Evolutionary conservation across 164 flowering plant species (phyloP).

Genomic region (Cinnamomum chago): DNA sequence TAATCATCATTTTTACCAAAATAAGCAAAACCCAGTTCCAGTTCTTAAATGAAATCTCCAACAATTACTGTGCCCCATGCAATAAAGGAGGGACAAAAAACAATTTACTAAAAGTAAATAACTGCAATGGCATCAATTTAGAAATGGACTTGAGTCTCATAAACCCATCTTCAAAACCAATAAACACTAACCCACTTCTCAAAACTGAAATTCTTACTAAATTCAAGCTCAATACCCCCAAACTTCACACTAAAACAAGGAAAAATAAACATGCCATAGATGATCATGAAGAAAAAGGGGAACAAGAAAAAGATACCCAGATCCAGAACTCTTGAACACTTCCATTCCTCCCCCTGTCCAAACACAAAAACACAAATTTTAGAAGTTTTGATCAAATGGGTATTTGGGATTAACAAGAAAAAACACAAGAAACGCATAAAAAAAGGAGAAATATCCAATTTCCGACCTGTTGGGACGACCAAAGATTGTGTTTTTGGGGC

Average conservation of each 20-base stretch:
- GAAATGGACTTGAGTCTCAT: not conserved
- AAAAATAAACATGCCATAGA: not conserved
- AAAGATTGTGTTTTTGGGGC: not conserved
- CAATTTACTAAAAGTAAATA: not conserved
- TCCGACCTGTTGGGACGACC: not conserved
- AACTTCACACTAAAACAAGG: not conserved
- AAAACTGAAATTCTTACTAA: not conserved
- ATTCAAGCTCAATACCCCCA: not conserved
- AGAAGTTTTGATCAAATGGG: not conserved
- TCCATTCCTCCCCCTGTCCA: not conserved
- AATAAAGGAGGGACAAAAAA: too few relatives aligned
- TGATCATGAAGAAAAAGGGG: not conserved
- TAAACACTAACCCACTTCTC: not conserved
- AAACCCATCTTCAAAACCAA: not conserved
- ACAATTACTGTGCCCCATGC: not conserved
- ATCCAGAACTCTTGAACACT: not conserved
- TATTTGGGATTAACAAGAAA: not conserved
- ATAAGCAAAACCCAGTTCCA: not conserved
- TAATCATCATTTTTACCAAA: not conserved
- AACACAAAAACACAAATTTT: not conserved
- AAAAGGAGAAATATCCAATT: not conserved
- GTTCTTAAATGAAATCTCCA: not conserved
- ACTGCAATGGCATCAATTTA: not conserved
- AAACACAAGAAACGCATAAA: not conserved
- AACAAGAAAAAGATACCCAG: constrained; percentile 4